A percentile compares a stretch with the other conserved stretches of the same genome.
These are phyloP conservation scores for Globisporangium megalacanthum DNA, from an alignment of 352 stramenopile genomes.

Conservation along the genomic window DNA sequence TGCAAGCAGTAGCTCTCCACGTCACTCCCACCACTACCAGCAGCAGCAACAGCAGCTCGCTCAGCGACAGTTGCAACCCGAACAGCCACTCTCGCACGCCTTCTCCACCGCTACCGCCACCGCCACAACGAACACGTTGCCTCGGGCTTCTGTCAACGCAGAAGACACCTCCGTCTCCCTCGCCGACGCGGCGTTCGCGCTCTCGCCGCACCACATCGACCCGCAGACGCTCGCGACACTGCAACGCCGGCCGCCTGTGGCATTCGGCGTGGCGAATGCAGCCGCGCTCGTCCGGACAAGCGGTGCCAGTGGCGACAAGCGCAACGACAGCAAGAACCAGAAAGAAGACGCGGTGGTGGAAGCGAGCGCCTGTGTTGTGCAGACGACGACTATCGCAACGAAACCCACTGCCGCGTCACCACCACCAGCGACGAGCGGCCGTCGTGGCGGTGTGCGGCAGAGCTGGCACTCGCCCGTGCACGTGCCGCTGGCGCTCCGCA, in stretches of 20 bases:
- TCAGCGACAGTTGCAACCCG: no score
- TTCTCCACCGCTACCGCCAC: no score
- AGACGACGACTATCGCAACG: background rate
- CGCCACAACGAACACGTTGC: background rate
- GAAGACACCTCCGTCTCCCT: background rate
- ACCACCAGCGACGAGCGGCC: background rate
- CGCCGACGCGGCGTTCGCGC: constrained; percentile 13
- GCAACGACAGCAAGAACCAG: constrained; percentile 14
- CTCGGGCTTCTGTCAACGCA: background rate
- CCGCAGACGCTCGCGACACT: constrained; percentile 23
- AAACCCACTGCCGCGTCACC: background rate
- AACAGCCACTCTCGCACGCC: no score
- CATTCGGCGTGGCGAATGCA: constrained; percentile 35
- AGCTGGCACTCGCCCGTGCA: constrained; percentile 58
- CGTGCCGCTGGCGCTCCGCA: constrained; percentile 58
- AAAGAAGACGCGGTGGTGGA: constrained; percentile 8
- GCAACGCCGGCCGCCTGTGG: constrained; percentile 28
- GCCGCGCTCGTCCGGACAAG: background rate
- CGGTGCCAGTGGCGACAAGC: background rate
- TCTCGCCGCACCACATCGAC: constrained; percentile 33
- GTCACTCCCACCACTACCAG: no score
- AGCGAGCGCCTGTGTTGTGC: background rate
- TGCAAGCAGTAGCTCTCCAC: no score
- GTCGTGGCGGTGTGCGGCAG: constrained; percentile 16
- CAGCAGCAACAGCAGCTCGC: no score